Evolutionary conservation across 2,329 filamentous ascomycete genomes (phyloP), one percentile per base, ranked within the genome.

Genomic region (Colletotrichum costaricense): DNA sequence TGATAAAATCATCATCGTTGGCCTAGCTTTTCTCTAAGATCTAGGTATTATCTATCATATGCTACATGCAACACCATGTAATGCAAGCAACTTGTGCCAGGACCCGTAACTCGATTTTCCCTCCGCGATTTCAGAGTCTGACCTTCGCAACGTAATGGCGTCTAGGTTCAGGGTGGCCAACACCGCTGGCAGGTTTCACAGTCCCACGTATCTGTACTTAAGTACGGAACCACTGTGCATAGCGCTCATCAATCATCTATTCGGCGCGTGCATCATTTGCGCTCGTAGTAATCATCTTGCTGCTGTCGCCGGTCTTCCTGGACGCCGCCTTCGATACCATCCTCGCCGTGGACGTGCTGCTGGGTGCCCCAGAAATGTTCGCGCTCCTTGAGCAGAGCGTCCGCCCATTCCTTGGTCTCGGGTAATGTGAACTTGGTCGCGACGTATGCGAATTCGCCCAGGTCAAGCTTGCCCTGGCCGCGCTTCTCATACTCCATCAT

Each of bases 401-500:
- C 87, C 0, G 92, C 93, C 96, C 96, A 98, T 14, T 86, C 89
- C 84, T 92, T 91, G 76, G 95, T 93, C 85, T 98, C 96, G 0
- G 91, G 89, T 76, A 97, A 86, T 67, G 88, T 87, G 76, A 98
- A 93, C 77, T 90, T 91, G 59, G 86, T 88, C 9, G 93, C 90
- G 2, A 98, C 97, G 80, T 93, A 93, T 0, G 91, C 89, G 77
- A 99, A 98, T 85, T 99, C 97, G 65, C 93, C 91, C 63, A 99
- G 85, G 81, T 98, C 95, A 52, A 95, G 82, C 75, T 85, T 84
- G 33, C 90, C 90, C 68, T 91, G 84, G 63, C 90, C 87, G 14
- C 88, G 85, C 78, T 93, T 92, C 89, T 99, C 97, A 80, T 99
- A 99, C 83, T 99, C 97, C 35, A 97, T 86, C 94, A 98, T 98